Conservation (phyloP, 345 rosid genomes). For the Eucalyptus sp. region DNA sequence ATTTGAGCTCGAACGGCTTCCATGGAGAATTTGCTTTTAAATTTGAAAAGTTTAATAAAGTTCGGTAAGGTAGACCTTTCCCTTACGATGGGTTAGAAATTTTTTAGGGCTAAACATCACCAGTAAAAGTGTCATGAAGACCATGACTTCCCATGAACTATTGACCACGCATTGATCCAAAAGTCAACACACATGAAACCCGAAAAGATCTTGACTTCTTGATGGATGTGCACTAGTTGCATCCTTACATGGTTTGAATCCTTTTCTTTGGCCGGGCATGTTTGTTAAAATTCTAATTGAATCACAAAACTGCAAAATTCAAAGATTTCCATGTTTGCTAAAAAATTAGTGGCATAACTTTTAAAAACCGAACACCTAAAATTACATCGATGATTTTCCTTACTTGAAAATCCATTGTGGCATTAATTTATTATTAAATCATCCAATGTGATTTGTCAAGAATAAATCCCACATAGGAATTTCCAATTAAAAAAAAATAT, state of each 20-base stretch:
- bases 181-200: background rate
- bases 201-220: background rate
- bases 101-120: background rate
- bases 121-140: background rate
- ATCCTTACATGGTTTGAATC: background rate
- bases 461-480: background rate
- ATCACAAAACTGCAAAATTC: background rate
- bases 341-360: too few species aligned
- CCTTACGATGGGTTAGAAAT: too few species aligned
- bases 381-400: too few species aligned
- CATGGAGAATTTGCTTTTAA: too few species aligned
- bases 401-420: background rate
- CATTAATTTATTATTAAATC: background rate
- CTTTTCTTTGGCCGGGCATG: background rate
- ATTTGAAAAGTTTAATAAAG: too few species aligned
- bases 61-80: too few species aligned
- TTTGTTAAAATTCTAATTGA: background rate
- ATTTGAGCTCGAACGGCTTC: too few species aligned
- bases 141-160: background rate
- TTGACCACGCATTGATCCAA: too few species aligned
- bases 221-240: background rate
- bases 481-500: background rate
- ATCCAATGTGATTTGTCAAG: background rate
- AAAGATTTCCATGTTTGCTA: background rate
- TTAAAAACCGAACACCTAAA: too few species aligned